Base-by-base conservation (phyloP, 805 yeast species). In the Yarrowia divulgata region DNA sequence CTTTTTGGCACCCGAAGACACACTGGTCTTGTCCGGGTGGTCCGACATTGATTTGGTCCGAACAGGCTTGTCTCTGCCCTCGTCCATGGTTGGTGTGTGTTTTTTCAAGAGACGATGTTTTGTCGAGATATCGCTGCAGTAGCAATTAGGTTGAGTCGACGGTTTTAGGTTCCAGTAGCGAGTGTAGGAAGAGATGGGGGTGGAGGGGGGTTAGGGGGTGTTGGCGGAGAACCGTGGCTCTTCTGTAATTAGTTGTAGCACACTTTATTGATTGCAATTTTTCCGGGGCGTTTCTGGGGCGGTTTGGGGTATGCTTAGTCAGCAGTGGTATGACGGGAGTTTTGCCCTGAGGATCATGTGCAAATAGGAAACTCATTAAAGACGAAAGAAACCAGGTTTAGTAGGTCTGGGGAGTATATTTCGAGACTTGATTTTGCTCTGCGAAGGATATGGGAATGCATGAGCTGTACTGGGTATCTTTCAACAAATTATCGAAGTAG, bases 11-110 rank as follows among this genome's bases (percentile, higher is more conserved):
- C 32, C 42, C 14, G 16, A 8, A 10, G 49, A 45, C 39, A 12
- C 39, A 8, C 49, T 18, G 6, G 49, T 14, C 29, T 58, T 58
- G 19, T 42, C 63, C 29, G 66, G 48, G n/a, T 40, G 48, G 23
- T 57, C 63, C n/a, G 42, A 23, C 48, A 29, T 43, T 6, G 52
- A 18, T 9, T 60, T 60, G 18, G 50, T 34, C 34, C 42, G 42
- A 13, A 32, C 19, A 18, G 66, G 52, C 34, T n/a, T 43, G 18
- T 29, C 4, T 34, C 34, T 43, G 52, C 34, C 66, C 34, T 60
- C 42, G 29, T 43, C 66, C 66, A 60, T 57, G 49, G 29, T 23
- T 23, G 29, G 29, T 2, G 29, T 39, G 49, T n/a, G 45, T 13
- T n/a, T 14, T 49, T 37, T 8, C 16, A 37, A 13, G 10, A 35